Conservation (phyloP, 129 eudicot genomes). For the Oenanthe sinensis region DNA sequence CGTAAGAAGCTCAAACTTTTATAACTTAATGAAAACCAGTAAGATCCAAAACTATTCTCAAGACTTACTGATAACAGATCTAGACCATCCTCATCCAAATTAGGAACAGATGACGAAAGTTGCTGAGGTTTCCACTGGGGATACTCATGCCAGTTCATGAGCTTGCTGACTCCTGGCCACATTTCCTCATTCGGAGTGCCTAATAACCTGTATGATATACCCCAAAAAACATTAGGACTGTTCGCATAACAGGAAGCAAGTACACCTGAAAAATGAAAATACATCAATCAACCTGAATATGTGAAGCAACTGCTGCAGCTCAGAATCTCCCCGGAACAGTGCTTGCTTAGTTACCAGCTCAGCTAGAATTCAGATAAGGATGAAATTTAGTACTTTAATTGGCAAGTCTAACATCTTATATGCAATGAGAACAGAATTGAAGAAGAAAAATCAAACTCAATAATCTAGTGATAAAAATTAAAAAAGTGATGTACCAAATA, state of each 20-base stretch:
- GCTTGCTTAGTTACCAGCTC: conserved; percentile 66
- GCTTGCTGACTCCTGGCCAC: conserved; percentile 89
- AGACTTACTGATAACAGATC: conserved; percentile 43
- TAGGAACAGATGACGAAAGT: conserved; percentile 53
- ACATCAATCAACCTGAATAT: conserved; percentile 56
- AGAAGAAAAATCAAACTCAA: background rate
- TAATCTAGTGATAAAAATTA: background rate
- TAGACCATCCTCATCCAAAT: conserved; percentile 52
- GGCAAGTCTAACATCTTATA: background rate
- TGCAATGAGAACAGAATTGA: background rate
- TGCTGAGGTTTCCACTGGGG: conserved; percentile 79
- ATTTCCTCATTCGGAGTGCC: conserved; percentile 86
- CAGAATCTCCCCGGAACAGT: conserved; percentile 81
- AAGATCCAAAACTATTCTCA: background rate
- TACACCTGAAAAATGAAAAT: background rate
- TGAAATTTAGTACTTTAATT: background rate
- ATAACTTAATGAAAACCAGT: background rate
- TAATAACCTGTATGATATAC: conserved; percentile 38
- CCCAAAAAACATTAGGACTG: conserved; percentile 1
- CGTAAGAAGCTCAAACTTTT: background rate
- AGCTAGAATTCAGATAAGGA: conserved; percentile 31
- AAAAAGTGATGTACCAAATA: conserved; percentile 54
- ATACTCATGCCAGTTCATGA: conserved; percentile 81
- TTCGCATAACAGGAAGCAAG: background rate
- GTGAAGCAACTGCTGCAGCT: conserved; percentile 87